Evolutionary conservation across 331 rosid genomes (phyloP).

Genomic region (Arachis monticola): DNA sequence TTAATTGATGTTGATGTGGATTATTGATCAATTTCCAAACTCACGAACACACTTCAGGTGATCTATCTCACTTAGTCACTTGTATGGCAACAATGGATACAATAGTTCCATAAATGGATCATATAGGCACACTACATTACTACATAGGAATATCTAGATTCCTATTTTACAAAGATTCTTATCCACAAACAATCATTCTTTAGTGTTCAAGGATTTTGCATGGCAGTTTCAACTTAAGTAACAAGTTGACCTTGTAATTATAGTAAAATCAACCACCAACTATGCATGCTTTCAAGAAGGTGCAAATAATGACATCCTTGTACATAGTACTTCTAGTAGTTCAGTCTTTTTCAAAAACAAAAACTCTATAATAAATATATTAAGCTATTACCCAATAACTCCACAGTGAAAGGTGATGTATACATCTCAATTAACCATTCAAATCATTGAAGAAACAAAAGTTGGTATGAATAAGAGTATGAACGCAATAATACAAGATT

Average conservation of each 20-base stretch:
- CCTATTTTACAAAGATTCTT: conserved; percentile 10
- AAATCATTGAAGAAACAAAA: background rate
- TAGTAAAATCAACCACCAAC: conserved; percentile 21
- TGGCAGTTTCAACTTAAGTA: conserved; percentile 19
- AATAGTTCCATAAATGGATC: conserved; percentile 57
- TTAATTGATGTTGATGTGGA: conserved; percentile 88
- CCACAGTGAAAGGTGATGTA: conserved; percentile 9
- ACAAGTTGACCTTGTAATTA: conserved; percentile 16
- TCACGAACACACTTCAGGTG: conserved; percentile 58
- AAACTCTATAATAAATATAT: background rate
- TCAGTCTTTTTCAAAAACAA: conserved; percentile 1
- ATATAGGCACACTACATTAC: conserved; percentile 38
- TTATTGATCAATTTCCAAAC: conserved; percentile 82
- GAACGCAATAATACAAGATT: conserved; percentile 13
- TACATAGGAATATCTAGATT: conserved; percentile 17
- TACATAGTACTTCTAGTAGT: background rate
- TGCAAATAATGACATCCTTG: conserved; percentile 19
- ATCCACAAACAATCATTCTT: conserved; percentile 13
- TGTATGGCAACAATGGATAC: conserved; percentile 60
- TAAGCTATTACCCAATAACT: conserved; percentile 8
- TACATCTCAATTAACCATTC: conserved; percentile 23
- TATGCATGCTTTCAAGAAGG: conserved; percentile 35
- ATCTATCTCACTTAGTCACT: conserved; percentile 50
- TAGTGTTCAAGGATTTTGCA: background rate
- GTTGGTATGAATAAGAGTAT: conserved; percentile 13